Conservation (phyloP, 1,139 yeast species). For the Protomyces pachydermus region DNA sequence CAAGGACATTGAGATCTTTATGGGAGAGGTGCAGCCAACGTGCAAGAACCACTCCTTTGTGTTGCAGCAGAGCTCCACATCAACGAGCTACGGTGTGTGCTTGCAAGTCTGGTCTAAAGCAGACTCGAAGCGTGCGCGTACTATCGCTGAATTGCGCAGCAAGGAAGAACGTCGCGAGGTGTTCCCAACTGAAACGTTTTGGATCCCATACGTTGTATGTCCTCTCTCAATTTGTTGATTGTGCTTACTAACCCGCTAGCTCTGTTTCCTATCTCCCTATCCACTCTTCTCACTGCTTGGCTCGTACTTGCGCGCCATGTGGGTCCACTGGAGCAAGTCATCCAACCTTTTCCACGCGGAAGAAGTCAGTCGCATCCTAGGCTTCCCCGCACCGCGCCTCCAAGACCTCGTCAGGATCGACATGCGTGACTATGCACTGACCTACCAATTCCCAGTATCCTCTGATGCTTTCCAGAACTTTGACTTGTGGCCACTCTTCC, state of each 20-base stretch:
- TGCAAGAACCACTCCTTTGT: conserved; percentile 20
- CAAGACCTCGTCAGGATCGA: conserved; percentile 26
- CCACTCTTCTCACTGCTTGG: conserved; percentile 20
- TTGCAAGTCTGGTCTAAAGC: conserved; percentile 24
- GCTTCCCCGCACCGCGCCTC: conserved; percentile 23
- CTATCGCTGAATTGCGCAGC: background rate
- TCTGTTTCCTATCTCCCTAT: conserved; percentile 21
- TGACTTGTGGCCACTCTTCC: conserved; percentile 26
- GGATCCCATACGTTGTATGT: conserved; percentile 6
- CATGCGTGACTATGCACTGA: conserved; percentile 24
- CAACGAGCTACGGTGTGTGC: conserved; percentile 21
- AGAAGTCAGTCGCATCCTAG: conserved; percentile 19
- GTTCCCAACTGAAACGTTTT: background rate
- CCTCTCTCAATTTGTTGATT: background rate
- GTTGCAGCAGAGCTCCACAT: conserved; percentile 18
- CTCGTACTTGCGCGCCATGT: conserved; percentile 21
- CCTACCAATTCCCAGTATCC: conserved; percentile 20
- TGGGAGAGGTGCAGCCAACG: conserved; percentile 17
- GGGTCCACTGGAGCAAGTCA: conserved; percentile 22
- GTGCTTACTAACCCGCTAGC: background rate
- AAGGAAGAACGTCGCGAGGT: conserved; percentile 1
- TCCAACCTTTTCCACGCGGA: conserved; percentile 20
- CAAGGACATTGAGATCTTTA: conserved; percentile 19
- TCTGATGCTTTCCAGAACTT: conserved; percentile 22
- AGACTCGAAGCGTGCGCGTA: conserved; percentile 5